phyloP scores from a whole-genome alignment of 2,329 filamentous ascomycete genomes.

The Erysiphe pulchra region DNA sequence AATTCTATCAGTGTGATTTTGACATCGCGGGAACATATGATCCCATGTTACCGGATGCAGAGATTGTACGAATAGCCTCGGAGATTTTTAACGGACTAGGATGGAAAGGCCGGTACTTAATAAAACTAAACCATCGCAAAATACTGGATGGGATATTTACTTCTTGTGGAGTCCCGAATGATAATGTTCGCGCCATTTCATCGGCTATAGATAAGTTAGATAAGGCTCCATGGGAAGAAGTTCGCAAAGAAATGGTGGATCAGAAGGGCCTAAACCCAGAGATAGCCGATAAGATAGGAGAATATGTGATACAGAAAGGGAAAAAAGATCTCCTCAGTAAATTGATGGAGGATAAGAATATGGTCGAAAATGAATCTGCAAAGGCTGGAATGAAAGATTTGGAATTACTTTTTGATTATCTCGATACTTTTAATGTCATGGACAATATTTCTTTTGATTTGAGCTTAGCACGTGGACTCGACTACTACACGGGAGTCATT shows the following conservation, averaged over 20 bases:
- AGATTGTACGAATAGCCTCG: conserved; percentile 60
- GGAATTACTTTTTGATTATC: conserved; percentile 54
- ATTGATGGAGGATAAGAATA: conserved; percentile 37
- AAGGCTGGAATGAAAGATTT: conserved; percentile 64
- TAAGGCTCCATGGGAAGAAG: conserved; percentile 74
- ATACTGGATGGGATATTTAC: conserved; percentile 82
- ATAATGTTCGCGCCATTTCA: conserved; percentile 73
- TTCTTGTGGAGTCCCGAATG: conserved; percentile 64
- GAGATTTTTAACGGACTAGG: conserved; percentile 67
- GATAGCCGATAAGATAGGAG: conserved; percentile 68
- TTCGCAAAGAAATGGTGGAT: conserved; percentile 77
- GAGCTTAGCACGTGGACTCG: conserved; percentile 69
- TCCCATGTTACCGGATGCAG: conserved; percentile 75
- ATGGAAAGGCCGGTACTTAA: conserved; percentile 39
- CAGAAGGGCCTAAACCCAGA: conserved; percentile 59
- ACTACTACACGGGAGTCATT: conserved; percentile 60
- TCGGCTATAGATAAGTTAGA: conserved; percentile 91
- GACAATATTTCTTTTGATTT: conserved; percentile 70
- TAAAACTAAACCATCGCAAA: conserved; percentile 89
- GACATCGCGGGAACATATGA: conserved; percentile 79
- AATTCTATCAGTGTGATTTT: conserved; percentile 96
- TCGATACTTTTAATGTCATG: conserved; percentile 49
- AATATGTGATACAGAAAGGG: conserved; percentile 58
- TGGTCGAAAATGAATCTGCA: conserved; percentile 47
- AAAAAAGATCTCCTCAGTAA: conserved; percentile 46